These are phyloP conservation scores for Murraya koenigii DNA, from an alignment of 345 rosid genomes.

Conservation along the genomic window DNA sequence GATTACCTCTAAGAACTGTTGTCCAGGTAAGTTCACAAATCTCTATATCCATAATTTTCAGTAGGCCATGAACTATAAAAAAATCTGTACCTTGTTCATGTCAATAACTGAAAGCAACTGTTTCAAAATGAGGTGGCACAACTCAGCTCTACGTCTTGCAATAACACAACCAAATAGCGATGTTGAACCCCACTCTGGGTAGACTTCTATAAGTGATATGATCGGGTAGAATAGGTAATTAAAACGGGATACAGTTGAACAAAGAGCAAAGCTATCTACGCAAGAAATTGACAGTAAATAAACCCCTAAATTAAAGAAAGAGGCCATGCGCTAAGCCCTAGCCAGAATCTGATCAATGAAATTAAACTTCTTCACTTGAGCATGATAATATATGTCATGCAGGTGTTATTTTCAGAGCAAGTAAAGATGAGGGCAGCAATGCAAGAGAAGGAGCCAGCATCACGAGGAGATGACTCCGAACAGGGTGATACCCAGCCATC, in stretches of 20 bases:
- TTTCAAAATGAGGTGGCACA: not conserved
- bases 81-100: not conserved
- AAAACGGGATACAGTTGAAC: not conserved
- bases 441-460: slow-evolving; percentile 51
- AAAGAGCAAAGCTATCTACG: not conserved
- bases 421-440: slow-evolving; percentile 67
- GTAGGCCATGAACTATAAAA: not conserved
- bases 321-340: not conserved
- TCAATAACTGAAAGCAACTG: not conserved
- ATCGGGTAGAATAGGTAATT: not conserved
- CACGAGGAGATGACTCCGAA: slow-evolving; percentile 35
- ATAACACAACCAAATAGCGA: not conserved
- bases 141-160: not conserved
- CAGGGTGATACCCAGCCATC: slow-evolving; percentile 39
- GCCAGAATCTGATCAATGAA: not conserved
- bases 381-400: slow-evolving; percentile 21
- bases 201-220: no score
- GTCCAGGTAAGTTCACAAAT: slow-evolving; percentile 59
- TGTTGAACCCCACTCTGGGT: not conserved
- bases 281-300: not conserved
- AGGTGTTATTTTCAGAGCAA: slow-evolving; percentile 82
- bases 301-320: not conserved
- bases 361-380: not conserved
- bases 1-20: slow-evolving; percentile 77
- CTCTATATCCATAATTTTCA: not conserved